Evolutionary conservation across 2,329 filamentous ascomycete genomes (phyloP), one percentile per base, ranked within the genome.

Genomic region (Cordyceps cicadae): DNA sequence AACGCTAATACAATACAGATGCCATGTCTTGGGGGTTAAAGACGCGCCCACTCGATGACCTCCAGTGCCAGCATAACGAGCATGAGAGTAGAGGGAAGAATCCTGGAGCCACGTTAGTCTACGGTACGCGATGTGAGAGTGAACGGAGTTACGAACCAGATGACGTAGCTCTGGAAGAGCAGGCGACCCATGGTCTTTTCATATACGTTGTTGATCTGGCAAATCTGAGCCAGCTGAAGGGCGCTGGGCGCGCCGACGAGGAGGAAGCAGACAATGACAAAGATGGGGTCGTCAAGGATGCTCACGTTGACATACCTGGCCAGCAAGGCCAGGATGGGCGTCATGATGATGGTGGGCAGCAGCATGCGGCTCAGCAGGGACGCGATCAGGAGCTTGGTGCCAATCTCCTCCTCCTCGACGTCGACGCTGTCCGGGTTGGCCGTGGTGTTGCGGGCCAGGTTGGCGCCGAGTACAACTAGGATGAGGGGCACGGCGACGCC

Each of bases 281-380:
- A 99, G 68, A 99, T 99, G 11, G 94, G 94, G 70, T 99, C 94
- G 71, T 95, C 94, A 39, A 99, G 79, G 67, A 99, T 97, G 78
- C 90, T 95, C 69, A 99, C 83, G 3, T 91, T 91, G 29, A 96
- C 84, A 70, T 87, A 97, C 72, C 97, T 97, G 62, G 94, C 94
- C 51, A 88, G 82, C 17, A 97, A 64, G 0, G 93, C 93, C 41
- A 99, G 77, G 51, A 97, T 78, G 2, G 94, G 94, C 0, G 92
- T 90, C 90, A 97, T 97, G 72, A 97, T 83, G 46, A 95, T 69
- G 0, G 90, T 96, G 1, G 94, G 94, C 5, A 99, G 80, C 7
- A 97, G 73, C 94, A 99, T 99, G 54, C 94, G 88, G 68, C 89
- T 89, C 63, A 97, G 72, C 5, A 99, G 79, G 1, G 90, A 90